Evolutionary conservation across 2,329 filamentous ascomycete species (phyloP), one percentile per base, ranked within the genome.

Genomic region (Sclerotinia minor): DNA sequence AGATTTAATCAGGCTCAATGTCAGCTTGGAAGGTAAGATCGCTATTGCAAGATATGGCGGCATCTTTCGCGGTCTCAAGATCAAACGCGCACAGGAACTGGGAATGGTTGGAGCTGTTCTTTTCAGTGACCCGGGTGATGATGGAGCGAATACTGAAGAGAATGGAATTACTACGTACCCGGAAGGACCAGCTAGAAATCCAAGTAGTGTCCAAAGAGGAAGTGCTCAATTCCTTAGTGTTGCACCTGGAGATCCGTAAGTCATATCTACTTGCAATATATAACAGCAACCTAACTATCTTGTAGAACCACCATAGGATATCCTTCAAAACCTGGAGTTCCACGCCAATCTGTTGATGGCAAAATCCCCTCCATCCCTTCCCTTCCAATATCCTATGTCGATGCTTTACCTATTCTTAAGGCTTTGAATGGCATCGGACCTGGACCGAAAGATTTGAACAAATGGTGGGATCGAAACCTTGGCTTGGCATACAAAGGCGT

Each of bases 341-440:
- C 92, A 47, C 89, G 94, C 32, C 83, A 87, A 68, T 87, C 92
- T 9, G 87, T 89, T 0, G 83, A 92, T 26, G 82, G 85, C 38
- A 84, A 85, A 8, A 95, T 90, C 44, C 92, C 95, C 0, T 88
- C 86, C 3, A 98, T 98, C 65, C 94, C 95, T 0, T 98, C 94
- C 0, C 81, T 97, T 1, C 94, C 94, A 5, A 91, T 98, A 64
- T 97, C 94, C 0, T 97, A 96, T 76, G 80, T 83, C 8, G 94
- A 98, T 73, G 94, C 92, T 0, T 78, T 97, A 2, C 94, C 94
- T 0, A 86, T 98, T 19, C 85, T 98, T n/a, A 91, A 90, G 76
- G 90, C 94, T 0, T 84, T 99, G 61, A 97, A 98, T 75, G 94
- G 93, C 11, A 86, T 96, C 75, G 95, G 94, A 0, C 92, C 92